Conservation (phyloP, 495 filamentous ascomycete genomes). For the Neurospora sp. region DNA sequence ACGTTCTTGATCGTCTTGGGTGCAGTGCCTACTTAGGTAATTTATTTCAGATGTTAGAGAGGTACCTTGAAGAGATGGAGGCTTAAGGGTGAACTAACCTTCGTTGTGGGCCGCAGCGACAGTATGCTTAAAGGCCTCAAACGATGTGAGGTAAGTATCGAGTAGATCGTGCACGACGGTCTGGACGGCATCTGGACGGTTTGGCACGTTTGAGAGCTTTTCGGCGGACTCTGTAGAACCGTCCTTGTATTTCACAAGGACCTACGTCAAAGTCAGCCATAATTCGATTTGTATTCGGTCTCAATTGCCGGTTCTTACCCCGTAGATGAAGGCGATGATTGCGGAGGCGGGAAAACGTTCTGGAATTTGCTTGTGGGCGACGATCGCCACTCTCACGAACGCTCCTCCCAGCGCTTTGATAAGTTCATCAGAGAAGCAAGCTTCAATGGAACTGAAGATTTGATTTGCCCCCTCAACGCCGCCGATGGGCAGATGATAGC, state of each 20-base stretch:
- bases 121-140: neutral
- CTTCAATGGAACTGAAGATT: neutral
- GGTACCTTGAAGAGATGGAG: neutral
- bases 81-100: neutral
- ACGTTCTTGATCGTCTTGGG: neutral
- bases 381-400: neutral
- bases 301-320: neutral
- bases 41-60: neutral
- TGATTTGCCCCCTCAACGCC: neutral
- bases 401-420: neutral
- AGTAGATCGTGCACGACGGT: neutral
- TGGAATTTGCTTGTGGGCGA: neutral
- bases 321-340: neutral
- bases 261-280: neutral
- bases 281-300: neutral
- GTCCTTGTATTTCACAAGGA: neutral
- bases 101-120: neutral
- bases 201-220: neutral
- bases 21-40: neutral
- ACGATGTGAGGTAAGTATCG: neutral
- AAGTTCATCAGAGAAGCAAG: neutral
- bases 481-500: neutral
- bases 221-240: neutral
- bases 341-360: neutral
- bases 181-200: neutral